Evolutionary conservation across 805 yeast genomes (phyloP).

Genomic region (Candida stauntonica): DNA sequence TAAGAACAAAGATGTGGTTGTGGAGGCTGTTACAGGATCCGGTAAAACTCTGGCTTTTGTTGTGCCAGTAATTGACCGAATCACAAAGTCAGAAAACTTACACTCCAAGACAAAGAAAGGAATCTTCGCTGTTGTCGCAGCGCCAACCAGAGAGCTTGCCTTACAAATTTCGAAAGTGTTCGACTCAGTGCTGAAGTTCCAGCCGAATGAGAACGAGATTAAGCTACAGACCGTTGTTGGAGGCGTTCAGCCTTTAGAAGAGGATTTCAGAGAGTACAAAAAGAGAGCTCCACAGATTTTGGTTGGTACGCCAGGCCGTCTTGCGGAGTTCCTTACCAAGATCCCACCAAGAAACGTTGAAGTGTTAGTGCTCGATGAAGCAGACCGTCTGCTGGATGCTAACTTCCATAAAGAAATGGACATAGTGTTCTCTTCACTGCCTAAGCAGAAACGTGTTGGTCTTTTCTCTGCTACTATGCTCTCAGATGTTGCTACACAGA

Average conservation of each 20-base stretch:
- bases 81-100: constrained; percentile 34
- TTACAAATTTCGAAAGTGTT: constrained; percentile 69
- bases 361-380: constrained; percentile 77
- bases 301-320: constrained; percentile 90
- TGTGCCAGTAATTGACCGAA: constrained; percentile 73
- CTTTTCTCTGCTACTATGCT: constrained; percentile 86
- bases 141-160: constrained; percentile 67
- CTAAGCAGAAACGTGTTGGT: constrained; percentile 92
- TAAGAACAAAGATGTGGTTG: constrained; percentile 89
- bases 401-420: constrained; percentile 70
- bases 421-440: constrained; percentile 61
- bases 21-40: constrained; percentile 96
- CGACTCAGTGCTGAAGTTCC: constrained; percentile 49
- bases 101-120: constrained; percentile 38
- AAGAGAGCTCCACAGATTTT: constrained; percentile 63
- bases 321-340: constrained; percentile 62
- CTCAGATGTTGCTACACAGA: constrained; percentile 64
- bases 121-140: constrained; percentile 64
- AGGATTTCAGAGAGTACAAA: constrained; percentile 61
- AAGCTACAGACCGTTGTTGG: constrained; percentile 63
- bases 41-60: constrained; percentile 95
- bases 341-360: constrained; percentile 66
- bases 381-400: constrained; percentile 80
- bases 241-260: constrained; percentile 56
- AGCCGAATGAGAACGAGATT: constrained; percentile 46